These are phyloP conservation scores for Paraconiothyrium sp. DNA, from an alignment of 2,329 filamentous ascomycete species.

Conservation along the genomic window DNA sequence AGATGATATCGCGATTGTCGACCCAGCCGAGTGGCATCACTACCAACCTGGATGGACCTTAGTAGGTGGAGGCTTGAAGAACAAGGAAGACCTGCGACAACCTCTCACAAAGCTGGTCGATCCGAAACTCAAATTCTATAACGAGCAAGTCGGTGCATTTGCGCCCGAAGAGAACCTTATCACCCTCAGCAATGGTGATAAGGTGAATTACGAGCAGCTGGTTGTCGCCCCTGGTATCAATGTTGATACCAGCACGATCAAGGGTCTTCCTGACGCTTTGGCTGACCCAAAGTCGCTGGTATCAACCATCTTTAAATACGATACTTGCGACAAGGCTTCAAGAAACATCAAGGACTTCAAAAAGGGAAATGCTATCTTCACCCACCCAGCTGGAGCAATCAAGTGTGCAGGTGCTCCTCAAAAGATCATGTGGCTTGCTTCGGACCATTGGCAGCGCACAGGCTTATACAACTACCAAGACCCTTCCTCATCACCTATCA, in stretches of 20 bases:
- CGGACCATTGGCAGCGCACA: conserved; percentile 49
- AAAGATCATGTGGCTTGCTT: conserved; percentile 55
- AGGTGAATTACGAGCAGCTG: conserved; percentile 70
- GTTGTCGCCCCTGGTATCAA: conserved; percentile 64
- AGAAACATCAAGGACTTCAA: conserved; percentile 42
- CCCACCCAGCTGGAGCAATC: conserved; percentile 50
- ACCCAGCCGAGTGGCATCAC: conserved; percentile 70
- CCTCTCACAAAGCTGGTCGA: conserved; percentile 64
- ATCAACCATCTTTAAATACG: conserved; percentile 51
- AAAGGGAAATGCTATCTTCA: conserved; percentile 50
- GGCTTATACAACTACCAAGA: conserved; percentile 44
- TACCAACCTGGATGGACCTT: conserved; percentile 77
- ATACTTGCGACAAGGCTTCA: conserved; percentile 50
- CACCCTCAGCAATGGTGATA: conserved; percentile 64
- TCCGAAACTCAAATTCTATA: conserved; percentile 70
- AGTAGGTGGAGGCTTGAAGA: conserved; percentile 72
- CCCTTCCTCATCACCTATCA: conserved; percentile 40
- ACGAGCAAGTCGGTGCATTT: conserved; percentile 61
- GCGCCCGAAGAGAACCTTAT: conserved; percentile 66
- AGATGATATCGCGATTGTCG: conserved; percentile 71
- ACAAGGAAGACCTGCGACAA: conserved; percentile 65
- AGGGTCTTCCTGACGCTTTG: conserved; percentile 48
- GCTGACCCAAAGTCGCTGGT: conserved; percentile 46
- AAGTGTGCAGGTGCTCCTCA: conserved; percentile 54
- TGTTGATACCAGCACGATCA: conserved; percentile 41